Evolutionary conservation across 257 asterid genomes (phyloP), one percentile per base, ranked within the genome.

Genomic region (Galeopsis tetrahit): DNA sequence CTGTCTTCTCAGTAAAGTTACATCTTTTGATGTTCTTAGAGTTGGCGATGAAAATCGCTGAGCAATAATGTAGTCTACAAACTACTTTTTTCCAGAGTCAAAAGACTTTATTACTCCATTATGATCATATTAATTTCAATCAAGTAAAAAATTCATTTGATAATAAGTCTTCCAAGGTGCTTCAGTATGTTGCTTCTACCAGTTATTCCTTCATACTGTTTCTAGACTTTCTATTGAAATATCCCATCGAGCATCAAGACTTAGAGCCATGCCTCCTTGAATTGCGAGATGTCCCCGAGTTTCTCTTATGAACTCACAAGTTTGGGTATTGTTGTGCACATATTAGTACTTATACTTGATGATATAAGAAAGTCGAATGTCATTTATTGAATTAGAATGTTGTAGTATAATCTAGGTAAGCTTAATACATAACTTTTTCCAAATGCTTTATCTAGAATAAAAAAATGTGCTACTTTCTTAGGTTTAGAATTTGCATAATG

Each of bases 331-430:
- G 28, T 55, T 44, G 21, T 70, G 68, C 33, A 31, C 15, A 68
- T 44, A 52, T 42, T 28, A 34, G 11, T 9, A 32, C 63, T 67
- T 72, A 5, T 31, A 1, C 11, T 51, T 21, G 57, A 28, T 51
- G 53, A 62, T 56, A 69, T 56, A 66, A 40, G 73, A 51, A 53
- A 72, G 56, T 49, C 52, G 66, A 14, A 48, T 62, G 48, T 38
- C 33, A 63, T 38, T 58, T 58, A 38, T 8, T 42, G 15, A 31
- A 62, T 38, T 72, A 28, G 43, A 34, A 31, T 1, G 15, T 17
- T 14, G 59, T 42, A 34, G 60, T 40, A 49, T 61, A 42, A 46
- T 67, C 17, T 66, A 63, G 75, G 66, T 34, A 44, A 43, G 67
- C 68, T 11, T 51, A 76, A 46, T 32, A 43, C 38, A 21, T 64